Percentiles rank a stretch among this genome's conserved stretches.
Conservation (phyloP, 305 asterid genomes). For the Solanum chacoense region DNA sequence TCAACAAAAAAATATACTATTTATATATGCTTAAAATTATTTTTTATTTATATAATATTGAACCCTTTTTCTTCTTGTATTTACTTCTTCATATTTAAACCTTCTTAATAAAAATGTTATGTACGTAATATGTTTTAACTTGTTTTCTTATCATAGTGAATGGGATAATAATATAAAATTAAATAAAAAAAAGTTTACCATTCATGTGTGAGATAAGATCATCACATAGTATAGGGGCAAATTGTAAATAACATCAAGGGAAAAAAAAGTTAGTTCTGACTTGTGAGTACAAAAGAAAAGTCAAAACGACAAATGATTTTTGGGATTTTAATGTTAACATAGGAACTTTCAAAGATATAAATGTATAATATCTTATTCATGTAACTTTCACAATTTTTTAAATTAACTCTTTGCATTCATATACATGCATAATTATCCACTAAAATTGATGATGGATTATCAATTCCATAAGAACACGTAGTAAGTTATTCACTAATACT, state of each 20-base stretch:
- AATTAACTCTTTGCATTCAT: background rate
- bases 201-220: background rate
- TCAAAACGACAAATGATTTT: background rate
- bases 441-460: background rate
- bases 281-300: background rate
- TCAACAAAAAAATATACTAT: fast-evolving
- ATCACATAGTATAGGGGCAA: background rate
- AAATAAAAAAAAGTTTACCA: background rate
- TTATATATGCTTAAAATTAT: fast-evolving
- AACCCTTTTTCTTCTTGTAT: background rate
- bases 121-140: background rate
- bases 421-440: background rate
- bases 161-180: background rate
- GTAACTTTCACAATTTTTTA: background rate
- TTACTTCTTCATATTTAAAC: background rate
- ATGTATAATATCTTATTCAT: background rate
- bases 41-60: background rate
- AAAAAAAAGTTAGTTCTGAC: background rate
- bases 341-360: background rate
- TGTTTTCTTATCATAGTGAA: background rate
- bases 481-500: background rate
- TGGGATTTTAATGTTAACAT: background rate
- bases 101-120: background rate
- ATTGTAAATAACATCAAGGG: background rate
- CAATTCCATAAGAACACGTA: background rate